These are phyloP conservation scores for Cucurbita pepo DNA, from an alignment of 306 rosid species.

Conservation along the genomic window DNA sequence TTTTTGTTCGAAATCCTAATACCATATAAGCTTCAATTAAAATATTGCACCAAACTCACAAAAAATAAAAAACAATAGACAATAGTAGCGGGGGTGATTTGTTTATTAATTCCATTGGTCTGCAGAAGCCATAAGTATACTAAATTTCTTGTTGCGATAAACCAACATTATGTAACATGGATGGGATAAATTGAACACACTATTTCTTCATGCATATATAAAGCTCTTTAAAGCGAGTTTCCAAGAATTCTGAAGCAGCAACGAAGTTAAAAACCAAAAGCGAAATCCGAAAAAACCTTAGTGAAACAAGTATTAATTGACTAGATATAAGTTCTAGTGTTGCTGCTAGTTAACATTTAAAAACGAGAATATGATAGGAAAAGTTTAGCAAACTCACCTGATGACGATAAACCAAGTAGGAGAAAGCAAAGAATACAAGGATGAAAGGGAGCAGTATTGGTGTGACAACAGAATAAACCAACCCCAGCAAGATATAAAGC, in stretches of 20 bases:
- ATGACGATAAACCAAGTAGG: conserved; percentile 75
- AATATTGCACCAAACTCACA: not conserved
- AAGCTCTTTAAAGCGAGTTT: not conserved
- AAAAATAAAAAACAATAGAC: not conserved
- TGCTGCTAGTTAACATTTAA: not conserved
- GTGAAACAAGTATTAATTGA: not conserved
- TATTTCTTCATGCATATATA: not conserved
- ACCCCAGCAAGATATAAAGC: conserved; percentile 71
- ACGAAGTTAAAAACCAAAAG: not conserved
- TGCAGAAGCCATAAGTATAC: not conserved
- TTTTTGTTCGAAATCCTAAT: not conserved
- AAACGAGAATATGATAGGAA: not conserved
- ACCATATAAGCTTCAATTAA: not conserved
- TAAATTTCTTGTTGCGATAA: not conserved
- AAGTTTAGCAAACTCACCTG: conserved; percentile 32
- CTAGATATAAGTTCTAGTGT: not conserved
- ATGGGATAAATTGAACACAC: not conserved
- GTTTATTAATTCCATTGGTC: not conserved
- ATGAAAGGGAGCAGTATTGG: conserved; percentile 85
- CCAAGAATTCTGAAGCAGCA: not conserved
- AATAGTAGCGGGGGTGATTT: not conserved
- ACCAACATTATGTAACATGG: not conserved
- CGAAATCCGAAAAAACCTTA: not conserved
- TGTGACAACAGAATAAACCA: conserved; percentile 70
- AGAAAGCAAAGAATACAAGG: conserved; percentile 60